phyloP scores from a whole-genome alignment of 2,329 filamentous ascomycete species.

The Kalaharituber pfeilii region DNA sequence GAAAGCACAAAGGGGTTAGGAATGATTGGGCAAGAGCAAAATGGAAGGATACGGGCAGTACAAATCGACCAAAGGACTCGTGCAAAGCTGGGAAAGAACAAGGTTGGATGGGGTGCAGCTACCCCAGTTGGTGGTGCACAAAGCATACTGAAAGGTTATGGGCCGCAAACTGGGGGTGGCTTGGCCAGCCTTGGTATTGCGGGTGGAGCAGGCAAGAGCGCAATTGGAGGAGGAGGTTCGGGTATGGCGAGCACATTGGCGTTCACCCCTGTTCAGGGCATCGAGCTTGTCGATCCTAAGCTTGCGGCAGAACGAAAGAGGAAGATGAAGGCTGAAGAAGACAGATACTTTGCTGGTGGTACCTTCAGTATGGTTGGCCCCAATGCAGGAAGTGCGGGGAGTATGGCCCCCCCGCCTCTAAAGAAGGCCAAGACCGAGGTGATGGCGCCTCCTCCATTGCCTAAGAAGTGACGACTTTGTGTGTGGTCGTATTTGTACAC shows the following conservation, averaged over 20 bases:
- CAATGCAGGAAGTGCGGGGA: conserved; percentile 43
- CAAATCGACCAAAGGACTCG: conserved; percentile 88
- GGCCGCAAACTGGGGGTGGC: conserved; percentile 31
- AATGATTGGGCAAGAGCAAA: conserved; percentile 81
- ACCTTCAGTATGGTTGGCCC: conserved; percentile 75
- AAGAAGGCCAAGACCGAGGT: conserved; percentile 50
- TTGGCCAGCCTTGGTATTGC: conserved; percentile 63
- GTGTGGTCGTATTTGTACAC: background rate
- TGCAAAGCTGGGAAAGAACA: conserved; percentile 85
- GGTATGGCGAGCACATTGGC: conserved; percentile 76
- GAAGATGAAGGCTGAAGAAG: conserved; percentile 86
- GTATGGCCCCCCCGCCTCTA: conserved; percentile 65
- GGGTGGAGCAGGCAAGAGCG: conserved; percentile 34
- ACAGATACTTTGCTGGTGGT: conserved; percentile 93
- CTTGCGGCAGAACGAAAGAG: conserved; percentile 69
- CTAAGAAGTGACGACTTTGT: background rate
- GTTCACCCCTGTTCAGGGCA: conserved; percentile 84
- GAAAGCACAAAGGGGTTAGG: conserved; percentile 76
- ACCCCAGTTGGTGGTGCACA: conserved; percentile 49
- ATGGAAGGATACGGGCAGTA: conserved; percentile 70
- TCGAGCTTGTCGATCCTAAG: conserved; percentile 91
- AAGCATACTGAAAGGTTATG: conserved; percentile 63
- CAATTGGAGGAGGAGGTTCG: conserved; percentile 35
- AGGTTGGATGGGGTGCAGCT: conserved; percentile 73
- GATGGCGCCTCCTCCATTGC: background rate